phyloP scores from a whole-genome alignment of 2,329 filamentous ascomycete genomes.

The Mycocentrospora acerina region DNA sequence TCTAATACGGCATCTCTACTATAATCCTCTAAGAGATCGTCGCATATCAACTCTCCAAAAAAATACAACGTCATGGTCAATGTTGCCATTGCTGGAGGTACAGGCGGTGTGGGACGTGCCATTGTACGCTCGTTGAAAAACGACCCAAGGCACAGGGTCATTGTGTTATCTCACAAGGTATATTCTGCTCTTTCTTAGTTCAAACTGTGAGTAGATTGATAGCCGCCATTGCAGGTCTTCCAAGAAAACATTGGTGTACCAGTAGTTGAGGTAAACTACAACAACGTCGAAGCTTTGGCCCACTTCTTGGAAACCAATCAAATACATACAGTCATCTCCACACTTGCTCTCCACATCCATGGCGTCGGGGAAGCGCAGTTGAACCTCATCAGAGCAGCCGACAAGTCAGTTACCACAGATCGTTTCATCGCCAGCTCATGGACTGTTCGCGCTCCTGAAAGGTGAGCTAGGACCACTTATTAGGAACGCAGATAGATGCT shows the following conservation, averaged over 20 bases:
- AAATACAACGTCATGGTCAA: constrained; percentile 42
- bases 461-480: too few species aligned
- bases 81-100: constrained; percentile 52
- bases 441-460: too few species aligned
- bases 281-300: constrained; percentile 29
- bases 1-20: too few species aligned
- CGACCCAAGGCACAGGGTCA: constrained; percentile 44
- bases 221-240: too few species aligned
- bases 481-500: too few species aligned
- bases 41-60: too few species aligned
- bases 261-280: constrained; percentile 41
- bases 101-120: constrained; percentile 49
- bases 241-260: too few species aligned
- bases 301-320: constrained; percentile 41
- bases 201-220: too few species aligned
- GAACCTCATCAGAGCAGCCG: too few species aligned
- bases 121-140: constrained; percentile 45
- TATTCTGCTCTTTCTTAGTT: too few species aligned
- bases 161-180: constrained; percentile 33
- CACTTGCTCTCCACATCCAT: constrained; percentile 36
- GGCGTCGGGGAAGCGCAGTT: constrained; percentile 18
- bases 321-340: constrained; percentile 50
- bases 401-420: constrained; percentile 8
- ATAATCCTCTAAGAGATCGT: too few species aligned
- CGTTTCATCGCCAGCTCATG: constrained; percentile 9